Percentiles rank a stretch among this genome's conserved stretches.
phyloP scores from a whole-genome alignment of 2,329 filamentous ascomycete species.

The Aspergillus fischeri region DNA sequence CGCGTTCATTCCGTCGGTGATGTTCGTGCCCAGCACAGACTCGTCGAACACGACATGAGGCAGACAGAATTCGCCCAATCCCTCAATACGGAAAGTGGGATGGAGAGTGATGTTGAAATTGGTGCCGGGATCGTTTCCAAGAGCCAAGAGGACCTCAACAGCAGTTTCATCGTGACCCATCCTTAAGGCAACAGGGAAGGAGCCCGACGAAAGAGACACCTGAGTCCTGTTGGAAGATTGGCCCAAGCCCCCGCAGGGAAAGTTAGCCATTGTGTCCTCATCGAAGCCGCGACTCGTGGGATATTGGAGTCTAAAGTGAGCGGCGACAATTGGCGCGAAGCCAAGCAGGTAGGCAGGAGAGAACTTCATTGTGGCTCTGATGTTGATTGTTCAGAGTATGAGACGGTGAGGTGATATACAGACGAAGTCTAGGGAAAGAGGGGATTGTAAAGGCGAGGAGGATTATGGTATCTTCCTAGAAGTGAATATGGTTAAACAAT shows the following conservation, averaged over 20 bases:
- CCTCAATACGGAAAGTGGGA: conserved; percentile 55
- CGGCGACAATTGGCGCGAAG: conserved; percentile 45
- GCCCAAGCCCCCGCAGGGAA: conserved; percentile 51
- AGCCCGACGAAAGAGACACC: conserved; percentile 46
- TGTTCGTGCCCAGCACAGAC: conserved; percentile 37
- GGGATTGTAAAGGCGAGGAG: background rate
- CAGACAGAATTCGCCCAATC: conserved; percentile 64
- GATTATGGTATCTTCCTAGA: background rate
- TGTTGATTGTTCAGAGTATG: background rate
- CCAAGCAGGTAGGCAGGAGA: conserved; percentile 35
- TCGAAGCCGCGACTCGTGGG: conserved; percentile 49
- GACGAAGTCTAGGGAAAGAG: background rate
- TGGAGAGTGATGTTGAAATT: conserved; percentile 68
- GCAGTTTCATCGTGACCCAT: conserved; percentile 51
- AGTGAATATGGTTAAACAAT: background rate
- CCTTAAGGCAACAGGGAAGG: conserved; percentile 48
- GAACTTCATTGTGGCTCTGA: conserved; percentile 25
- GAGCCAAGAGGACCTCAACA: conserved; percentile 50
- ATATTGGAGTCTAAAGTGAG: conserved; percentile 55
- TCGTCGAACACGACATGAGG: conserved; percentile 47
- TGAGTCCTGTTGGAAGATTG: conserved; percentile 43
- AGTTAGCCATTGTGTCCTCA: conserved; percentile 44
- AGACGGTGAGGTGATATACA: background rate
- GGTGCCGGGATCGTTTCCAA: conserved; percentile 50
- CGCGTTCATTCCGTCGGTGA: conserved; percentile 59